Evolutionary conservation across 352 stramenopile species (phyloP), one percentile per base, ranked within the genome.

Genomic region (Globisporangium recalcitrans): DNA sequence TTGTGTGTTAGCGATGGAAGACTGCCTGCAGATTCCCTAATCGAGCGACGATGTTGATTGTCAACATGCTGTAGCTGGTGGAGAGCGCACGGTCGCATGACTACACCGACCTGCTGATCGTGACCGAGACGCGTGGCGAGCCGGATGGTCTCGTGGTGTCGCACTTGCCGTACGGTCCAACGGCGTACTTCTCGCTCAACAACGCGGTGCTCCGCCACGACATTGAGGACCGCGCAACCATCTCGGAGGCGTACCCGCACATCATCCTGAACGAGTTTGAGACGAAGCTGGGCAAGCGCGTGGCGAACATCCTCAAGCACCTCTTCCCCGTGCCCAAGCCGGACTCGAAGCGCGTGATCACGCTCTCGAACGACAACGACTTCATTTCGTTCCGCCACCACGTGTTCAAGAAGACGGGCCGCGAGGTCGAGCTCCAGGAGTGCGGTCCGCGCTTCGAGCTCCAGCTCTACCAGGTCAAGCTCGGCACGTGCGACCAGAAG

Each of bases 311-410:
- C 71, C 80, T 99, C 5, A 99, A 99, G 78, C 97, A 98, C 75
- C 71, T 99, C 31, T 99, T 99, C 72, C 98, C 98, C 0, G 95
- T 99, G 42, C 97, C 97, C 4, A 98, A 98, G 72, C 62, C 84
- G 21, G 97, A 99, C 71, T 92, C 95, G 26, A 96, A 97, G 72
- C 90, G 98, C 48, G 91, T 99, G 4, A 96, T 99, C 44, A 99
- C 97, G 34, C 97, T 99, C 65, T 92, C 88, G 19, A 99, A 99
- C 75, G 82, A 98, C 65, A 94, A 98, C 68, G 98, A 99, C 80
- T 99, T 97, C 70, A 97, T 99, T 66, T 98, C 91, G 24, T 99
- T 99, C 78, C 93, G 98, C 48, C 97, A 99, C 78, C 97, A 99
- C 78, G 97, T 98, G 32, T 99, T 98, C 77, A 98, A 96, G 71